Percentiles rank a stretch among this genome's conserved stretches.
Evolutionary conservation across 768 basidiomycete genomes (phyloP).

Genomic region (Suillus ampliporus): DNA sequence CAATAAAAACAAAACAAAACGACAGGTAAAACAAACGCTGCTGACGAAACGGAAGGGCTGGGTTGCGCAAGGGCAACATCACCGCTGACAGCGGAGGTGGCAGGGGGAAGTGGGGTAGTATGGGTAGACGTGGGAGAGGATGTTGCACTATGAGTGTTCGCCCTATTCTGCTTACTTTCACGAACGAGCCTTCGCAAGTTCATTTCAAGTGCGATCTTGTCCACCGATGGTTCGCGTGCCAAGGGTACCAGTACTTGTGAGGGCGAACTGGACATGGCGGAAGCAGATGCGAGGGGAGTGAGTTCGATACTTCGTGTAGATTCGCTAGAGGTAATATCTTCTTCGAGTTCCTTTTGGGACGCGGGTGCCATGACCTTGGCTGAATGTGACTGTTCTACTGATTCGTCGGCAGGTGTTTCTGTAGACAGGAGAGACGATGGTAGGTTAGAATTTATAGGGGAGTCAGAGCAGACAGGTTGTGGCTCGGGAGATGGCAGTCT

Average conservation of each 20-base stretch:
- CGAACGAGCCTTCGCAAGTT: constrained; percentile 28
- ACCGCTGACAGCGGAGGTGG: constrained; percentile 9
- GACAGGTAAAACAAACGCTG: constrained; percentile 5
- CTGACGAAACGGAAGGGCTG: constrained; percentile 5
- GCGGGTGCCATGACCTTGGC: constrained; percentile 31
- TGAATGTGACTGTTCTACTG: background rate
- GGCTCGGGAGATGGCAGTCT: background rate
- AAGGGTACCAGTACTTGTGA: constrained; percentile 4
- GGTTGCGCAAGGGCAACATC: background rate
- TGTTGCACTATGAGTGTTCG: constrained; percentile 37
- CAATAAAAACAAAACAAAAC: background rate
- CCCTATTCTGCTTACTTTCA: constrained; percentile 45
- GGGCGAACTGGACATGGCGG: background rate
- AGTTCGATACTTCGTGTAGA: constrained; percentile 35
- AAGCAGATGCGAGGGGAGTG: constrained; percentile 4
- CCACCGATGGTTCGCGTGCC: constrained; percentile 7
- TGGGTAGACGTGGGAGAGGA: background rate
- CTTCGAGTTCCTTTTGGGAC: constrained; percentile 51
- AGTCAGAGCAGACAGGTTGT: background rate
- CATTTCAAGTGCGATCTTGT: constrained; percentile 49
- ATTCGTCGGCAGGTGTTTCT: background rate
- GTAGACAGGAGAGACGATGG: constrained; percentile 2
- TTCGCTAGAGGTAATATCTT: constrained; percentile 45
- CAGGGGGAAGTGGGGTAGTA: constrained; percentile 1
- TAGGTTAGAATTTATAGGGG: background rate